A percentile compares a stretch with the other conserved stretches of the same genome.
Conservation (phyloP, 768 basidiomycete genomes). For the Cyclocybe aegerita region DNA sequence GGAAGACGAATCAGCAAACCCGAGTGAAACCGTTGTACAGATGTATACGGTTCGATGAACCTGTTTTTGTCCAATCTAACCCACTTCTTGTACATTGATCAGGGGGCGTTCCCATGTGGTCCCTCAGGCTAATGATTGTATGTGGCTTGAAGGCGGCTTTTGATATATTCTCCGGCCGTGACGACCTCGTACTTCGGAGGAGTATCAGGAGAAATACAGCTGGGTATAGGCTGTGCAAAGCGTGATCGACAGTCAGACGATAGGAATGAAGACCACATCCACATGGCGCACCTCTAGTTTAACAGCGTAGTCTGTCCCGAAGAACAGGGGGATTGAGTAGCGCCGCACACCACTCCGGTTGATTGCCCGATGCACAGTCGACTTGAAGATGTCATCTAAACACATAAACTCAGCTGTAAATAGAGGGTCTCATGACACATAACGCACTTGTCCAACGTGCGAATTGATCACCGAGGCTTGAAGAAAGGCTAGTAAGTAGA, state of each 20-base stretch:
- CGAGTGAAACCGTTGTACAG: slow-evolving; percentile 57
- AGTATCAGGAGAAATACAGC: slow-evolving; percentile 42
- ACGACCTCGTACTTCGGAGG: slow-evolving; percentile 68
- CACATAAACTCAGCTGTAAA: background rate
- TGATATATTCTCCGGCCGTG: slow-evolving; percentile 83
- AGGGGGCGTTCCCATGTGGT: background rate
- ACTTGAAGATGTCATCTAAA: slow-evolving; percentile 86
- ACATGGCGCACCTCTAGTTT: slow-evolving; percentile 58
- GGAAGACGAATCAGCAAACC: slow-evolving; percentile 35
- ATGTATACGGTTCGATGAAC: slow-evolving; percentile 74
- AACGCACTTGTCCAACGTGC: slow-evolving; percentile 83
- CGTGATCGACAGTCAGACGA: background rate
- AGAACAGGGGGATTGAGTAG: slow-evolving; percentile 89
- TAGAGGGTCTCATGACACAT: background rate
- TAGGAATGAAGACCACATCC: background rate
- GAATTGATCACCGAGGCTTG: slow-evolving; percentile 82
- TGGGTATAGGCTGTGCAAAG: slow-evolving; percentile 44
- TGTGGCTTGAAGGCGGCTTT: slow-evolving; percentile 66
- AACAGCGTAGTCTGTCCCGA: slow-evolving; percentile 87
- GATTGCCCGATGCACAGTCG: slow-evolving; percentile 84
- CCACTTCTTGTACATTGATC: slow-evolving; percentile 3
- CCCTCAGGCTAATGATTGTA: slow-evolving; percentile 38
- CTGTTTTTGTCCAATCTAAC: slow-evolving; percentile 1
- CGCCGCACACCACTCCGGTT: slow-evolving; percentile 70
- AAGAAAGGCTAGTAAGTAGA: background rate